phyloP scores from a whole-genome alignment of 208 protist genomes.

The Leishmania arabica region DNA sequence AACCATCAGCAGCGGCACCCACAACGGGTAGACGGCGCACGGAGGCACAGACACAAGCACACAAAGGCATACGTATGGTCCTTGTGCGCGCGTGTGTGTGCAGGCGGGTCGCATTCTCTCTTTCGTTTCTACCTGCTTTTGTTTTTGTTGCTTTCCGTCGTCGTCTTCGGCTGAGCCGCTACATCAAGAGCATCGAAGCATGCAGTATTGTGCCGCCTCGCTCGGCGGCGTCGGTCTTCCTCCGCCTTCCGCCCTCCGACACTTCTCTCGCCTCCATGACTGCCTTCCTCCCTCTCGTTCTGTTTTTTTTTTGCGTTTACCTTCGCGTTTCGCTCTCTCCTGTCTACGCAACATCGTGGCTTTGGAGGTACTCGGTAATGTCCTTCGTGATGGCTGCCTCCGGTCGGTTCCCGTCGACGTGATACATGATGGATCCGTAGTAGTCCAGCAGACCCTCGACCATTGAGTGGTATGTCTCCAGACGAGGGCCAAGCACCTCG shows the following conservation, averaged over 20 bases:
- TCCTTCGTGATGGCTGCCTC: conserved; percentile 45
- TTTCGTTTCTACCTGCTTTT: neutral
- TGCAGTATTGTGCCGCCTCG: neutral
- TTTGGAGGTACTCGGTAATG: conserved; percentile 41
- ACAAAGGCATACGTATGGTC: neutral
- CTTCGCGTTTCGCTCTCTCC: neutral
- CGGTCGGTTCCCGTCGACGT: conserved; percentile 52
- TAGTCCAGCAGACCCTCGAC: conserved; percentile 58
- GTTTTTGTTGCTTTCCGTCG: neutral
- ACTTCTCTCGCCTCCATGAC: neutral
- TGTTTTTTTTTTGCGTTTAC: neutral
- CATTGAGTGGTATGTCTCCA: conserved; percentile 74
- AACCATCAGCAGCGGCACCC: neutral
- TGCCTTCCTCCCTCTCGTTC: neutral
- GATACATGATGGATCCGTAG: conserved; percentile 62
- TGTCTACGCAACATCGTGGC: conserved; percentile 25
- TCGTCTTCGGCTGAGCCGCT: neutral
- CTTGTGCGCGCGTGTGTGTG: neutral
- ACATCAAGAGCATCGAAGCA: neutral
- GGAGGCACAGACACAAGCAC: neutral
- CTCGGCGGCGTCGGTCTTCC: too few species aligned
- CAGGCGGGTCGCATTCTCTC: neutral
- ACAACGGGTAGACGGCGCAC: neutral
- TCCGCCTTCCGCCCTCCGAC: neutral
- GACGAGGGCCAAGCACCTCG: conserved; percentile 64